Evolutionary conservation across 2,329 filamentous ascomycete genomes (phyloP).

Genomic region (Tothia fuscella): DNA sequence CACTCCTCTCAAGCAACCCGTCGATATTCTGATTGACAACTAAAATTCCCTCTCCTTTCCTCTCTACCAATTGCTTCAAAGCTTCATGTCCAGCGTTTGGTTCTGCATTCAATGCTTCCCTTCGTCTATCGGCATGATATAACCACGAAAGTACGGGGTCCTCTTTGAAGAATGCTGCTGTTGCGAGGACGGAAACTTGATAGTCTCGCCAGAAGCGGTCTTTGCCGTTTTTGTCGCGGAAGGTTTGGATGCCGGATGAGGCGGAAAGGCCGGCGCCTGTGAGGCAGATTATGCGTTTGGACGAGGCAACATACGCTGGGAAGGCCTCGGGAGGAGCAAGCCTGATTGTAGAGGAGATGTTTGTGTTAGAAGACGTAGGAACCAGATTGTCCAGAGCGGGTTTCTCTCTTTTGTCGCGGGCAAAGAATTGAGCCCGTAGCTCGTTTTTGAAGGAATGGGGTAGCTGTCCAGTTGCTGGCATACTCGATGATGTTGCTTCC

Average conservation of each 20-base stretch:
- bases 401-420: background rate
- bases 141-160: constrained; percentile 16
- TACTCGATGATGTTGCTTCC: too few relatives aligned
- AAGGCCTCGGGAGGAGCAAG: background rate
- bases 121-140: constrained; percentile 14
- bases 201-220: constrained; percentile 15
- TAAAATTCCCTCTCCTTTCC: constrained; percentile 13
- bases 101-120: constrained; percentile 12
- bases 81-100: constrained; percentile 17
- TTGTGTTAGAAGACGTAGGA: background rate
- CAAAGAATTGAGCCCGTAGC: background rate
- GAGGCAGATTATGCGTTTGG: constrained; percentile 16
- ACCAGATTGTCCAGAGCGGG: background rate
- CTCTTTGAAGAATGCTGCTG: constrained; percentile 13
- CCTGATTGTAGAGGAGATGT: background rate
- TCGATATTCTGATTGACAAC: constrained; percentile 19
- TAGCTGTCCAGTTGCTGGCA: too few relatives aligned
- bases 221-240: constrained; percentile 14
- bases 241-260: constrained; percentile 18
- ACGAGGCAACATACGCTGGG: constrained; percentile 12
- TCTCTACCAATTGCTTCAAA: constrained; percentile 14
- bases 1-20: constrained; percentile 13
- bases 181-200: constrained; percentile 14
- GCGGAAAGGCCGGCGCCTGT: constrained; percentile 18
- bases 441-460: background rate